Conservation (phyloP, 495 filamentous ascomycete species). For the Achaetomiella virescens region DNA sequence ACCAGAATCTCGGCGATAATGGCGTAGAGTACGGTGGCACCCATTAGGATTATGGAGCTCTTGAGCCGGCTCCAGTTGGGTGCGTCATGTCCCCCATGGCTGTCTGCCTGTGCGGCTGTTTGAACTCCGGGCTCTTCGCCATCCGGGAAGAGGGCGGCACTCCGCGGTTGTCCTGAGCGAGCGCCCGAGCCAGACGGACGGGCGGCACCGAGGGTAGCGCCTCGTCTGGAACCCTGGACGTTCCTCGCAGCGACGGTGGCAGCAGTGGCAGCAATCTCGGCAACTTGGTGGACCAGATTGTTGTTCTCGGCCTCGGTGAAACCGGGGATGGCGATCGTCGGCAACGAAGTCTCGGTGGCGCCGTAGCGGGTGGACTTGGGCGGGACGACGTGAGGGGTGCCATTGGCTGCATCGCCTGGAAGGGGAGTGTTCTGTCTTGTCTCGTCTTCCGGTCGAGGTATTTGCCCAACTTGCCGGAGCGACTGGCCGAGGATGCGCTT, state of each 20-base stretch:
- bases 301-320: slow-evolving; percentile 75
- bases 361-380: slow-evolving; percentile 51
- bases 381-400: slow-evolving; percentile 64
- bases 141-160: slow-evolving; percentile 35
- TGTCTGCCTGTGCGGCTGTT: slow-evolving; percentile 31
- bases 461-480: slow-evolving; percentile 67
- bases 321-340: slow-evolving; percentile 53
- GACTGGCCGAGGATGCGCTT: slow-evolving; percentile 91
- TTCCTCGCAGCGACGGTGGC: slow-evolving; percentile 85
- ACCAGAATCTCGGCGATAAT: slow-evolving; percentile 96
- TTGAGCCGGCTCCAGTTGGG: slow-evolving; percentile 95
- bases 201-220: slow-evolving; percentile 11
- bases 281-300: slow-evolving; percentile 70
- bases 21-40: slow-evolving; percentile 87
- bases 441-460: slow-evolving; percentile 42
- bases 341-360: slow-evolving; percentile 28
- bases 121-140: slow-evolving; percentile 34
- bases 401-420: slow-evolving; percentile 26
- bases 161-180: slow-evolving; percentile 31
- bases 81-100: slow-evolving; percentile 82
- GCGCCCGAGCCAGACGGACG: slow-evolving; percentile 22
- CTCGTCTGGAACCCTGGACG: slow-evolving; percentile 30
- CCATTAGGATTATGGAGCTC: slow-evolving; percentile 80
- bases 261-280: slow-evolving; percentile 87
- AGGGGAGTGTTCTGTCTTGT: slow-evolving; percentile 39